Conservation (phyloP, 176 grass and related monocot species). For the Zoysia pacifica region DNA sequence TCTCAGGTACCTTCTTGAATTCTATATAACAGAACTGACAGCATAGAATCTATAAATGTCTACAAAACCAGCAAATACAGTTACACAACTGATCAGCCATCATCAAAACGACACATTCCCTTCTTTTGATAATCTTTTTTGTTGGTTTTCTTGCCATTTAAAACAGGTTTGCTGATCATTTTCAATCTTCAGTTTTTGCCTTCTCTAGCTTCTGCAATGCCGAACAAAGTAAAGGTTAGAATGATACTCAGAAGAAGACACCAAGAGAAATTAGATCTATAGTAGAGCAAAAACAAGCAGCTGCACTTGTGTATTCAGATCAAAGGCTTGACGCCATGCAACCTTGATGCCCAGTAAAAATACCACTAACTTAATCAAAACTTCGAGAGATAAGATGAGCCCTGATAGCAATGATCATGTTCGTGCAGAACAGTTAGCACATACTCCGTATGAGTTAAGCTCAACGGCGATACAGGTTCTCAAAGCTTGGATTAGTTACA, state of each 20-base stretch:
- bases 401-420: not conserved
- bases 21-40: constrained; percentile 1
- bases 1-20: constrained; percentile 11
- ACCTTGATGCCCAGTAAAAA: not conserved
- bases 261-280: not conserved
- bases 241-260: not conserved
- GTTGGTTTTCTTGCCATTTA: constrained; percentile 9
- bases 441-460: not conserved
- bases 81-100: not conserved
- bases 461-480: not conserved
- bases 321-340: not conserved
- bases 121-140: not conserved
- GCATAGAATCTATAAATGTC: not conserved
- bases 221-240: constrained; percentile 18
- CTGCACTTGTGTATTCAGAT: not conserved
- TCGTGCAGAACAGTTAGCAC: not conserved
- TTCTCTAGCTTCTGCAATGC: constrained; percentile 59
- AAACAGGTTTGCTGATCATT: not conserved
- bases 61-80: constrained; percentile 14
- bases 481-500: not conserved
- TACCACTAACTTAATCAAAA: not conserved
- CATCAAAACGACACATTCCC: not conserved
- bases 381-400: not conserved
- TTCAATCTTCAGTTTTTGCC: constrained; percentile 45
- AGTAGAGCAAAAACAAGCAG: not conserved